phyloP scores from a whole-genome alignment of 2,329 filamentous ascomycete species.

The Exophiala dermatitidis region DNA sequence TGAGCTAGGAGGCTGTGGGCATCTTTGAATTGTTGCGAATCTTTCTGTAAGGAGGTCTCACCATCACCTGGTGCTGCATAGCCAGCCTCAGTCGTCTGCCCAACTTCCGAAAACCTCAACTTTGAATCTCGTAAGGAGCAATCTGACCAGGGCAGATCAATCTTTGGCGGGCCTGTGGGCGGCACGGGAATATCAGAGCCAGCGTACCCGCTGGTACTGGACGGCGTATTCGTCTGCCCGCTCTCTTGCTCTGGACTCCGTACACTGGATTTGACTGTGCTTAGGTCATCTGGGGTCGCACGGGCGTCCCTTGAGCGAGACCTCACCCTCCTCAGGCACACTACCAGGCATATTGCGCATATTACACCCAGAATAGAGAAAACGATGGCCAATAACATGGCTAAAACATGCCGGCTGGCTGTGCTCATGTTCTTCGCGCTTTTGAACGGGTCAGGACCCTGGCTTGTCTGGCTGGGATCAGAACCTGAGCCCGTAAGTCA shows the following conservation, averaged over 20 bases:
- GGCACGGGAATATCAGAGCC: not conserved
- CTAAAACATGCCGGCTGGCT: slow-evolving; percentile 3
- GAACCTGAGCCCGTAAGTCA: slow-evolving; percentile 1
- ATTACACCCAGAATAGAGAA: slow-evolving; percentile 8
- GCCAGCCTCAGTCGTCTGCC: slow-evolving; percentile 28
- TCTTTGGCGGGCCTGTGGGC: slow-evolving; percentile 2
- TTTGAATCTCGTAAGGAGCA: slow-evolving; percentile 12
- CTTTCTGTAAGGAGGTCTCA: not conserved
- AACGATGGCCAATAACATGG: slow-evolving; percentile 12
- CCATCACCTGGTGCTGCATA: not conserved
- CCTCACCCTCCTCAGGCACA: slow-evolving; percentile 8
- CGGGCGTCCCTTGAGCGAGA: not conserved
- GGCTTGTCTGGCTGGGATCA: slow-evolving; percentile 7
- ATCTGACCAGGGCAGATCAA: slow-evolving; percentile 17
- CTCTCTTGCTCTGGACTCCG: not conserved
- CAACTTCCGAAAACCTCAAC: slow-evolving; percentile 6
- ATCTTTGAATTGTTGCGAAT: not conserved
- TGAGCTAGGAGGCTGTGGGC: not conserved
- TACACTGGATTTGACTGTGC: not conserved
- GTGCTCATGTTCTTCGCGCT: not conserved
- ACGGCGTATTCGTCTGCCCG: no score
- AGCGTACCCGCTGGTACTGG: not conserved
- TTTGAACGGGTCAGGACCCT: not conserved
- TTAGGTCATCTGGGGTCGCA: not conserved
- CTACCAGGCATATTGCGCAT: slow-evolving; percentile 3